Evolutionary conservation across 495 filamentous ascomycete species (phyloP), one percentile per base, ranked within the genome.

Genomic region (Podospora pseudoanserina): DNA sequence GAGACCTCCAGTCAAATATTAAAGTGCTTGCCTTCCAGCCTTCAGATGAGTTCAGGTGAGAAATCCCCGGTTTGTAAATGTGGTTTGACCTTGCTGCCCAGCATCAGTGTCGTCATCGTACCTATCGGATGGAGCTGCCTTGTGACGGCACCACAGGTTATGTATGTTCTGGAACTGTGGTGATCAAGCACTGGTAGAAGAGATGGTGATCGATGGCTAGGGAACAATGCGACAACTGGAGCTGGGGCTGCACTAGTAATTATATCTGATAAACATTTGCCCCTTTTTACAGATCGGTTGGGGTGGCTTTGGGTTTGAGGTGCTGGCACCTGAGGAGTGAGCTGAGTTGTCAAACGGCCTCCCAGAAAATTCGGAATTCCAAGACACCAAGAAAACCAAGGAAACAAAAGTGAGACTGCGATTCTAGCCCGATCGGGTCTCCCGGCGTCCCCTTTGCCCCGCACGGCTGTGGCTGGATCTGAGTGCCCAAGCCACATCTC

Each of bases 41-140:
- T 16, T 16, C 5, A 49, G 39, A 18, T 49, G 15, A 49, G 39
- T 11, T 11, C 2, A 49, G 39, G 39, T 13, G 39, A 49, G 39
- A 49, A 13, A 49, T 49, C 15, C 39, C 39, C 13, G 0, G 39
- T 49, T 49, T 49, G 39, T 58, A 58, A 19, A 58, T 19, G n/a
- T 26, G 55, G 55, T 26, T 19, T 19, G 15, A 20, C 13, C 15
- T 18, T 6, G 54, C 5, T 13, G 26, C n/a, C 13, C 5, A 5
- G 19, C 11, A 27, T 60, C 13, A 23, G 58, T 61, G 59, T 61
- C 59, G 59, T 61, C 59, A 61, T 61, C 55, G 23, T 7, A 58
- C 55, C 7, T 7, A 26, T 3, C 7, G n/a, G 27, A 27, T 28
- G 59, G 32, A 27, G 19, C 27, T 18, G 19, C 59, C 27, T 32